Evolutionary conservation across 306 rosid species (phyloP).

Genomic region (Begonia peltatifolia): DNA sequence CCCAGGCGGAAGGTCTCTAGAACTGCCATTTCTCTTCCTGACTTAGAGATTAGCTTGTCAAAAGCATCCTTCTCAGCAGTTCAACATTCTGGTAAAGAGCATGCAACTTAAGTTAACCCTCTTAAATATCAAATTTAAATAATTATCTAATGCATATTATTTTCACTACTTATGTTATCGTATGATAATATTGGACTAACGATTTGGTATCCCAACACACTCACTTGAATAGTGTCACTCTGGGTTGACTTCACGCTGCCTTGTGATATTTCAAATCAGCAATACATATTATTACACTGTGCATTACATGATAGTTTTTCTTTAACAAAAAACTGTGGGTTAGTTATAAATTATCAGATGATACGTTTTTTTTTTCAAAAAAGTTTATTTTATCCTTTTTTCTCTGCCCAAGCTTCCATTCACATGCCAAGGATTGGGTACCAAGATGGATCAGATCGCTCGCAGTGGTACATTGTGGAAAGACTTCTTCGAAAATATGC

Average conservation of each 20-base stretch:
- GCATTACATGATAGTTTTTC: too few relatives aligned
- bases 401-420: slow-evolving; percentile 42
- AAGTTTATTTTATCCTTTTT: slow-evolving; percentile 1
- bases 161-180: too few relatives aligned
- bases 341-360: too few relatives aligned
- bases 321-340: too few relatives aligned
- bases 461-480: slow-evolving; percentile 86
- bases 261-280: not conserved
- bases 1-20: slow-evolving; percentile 71
- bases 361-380: too few relatives aligned
- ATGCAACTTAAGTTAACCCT: too few relatives aligned
- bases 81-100: slow-evolving; percentile 43
- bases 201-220: too few relatives aligned
- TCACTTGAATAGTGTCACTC: too few relatives aligned
- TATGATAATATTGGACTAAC: too few relatives aligned
- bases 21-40: slow-evolving; percentile 52
- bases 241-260: too few relatives aligned
- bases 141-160: too few relatives aligned
- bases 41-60: slow-evolving; percentile 55
- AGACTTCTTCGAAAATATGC: slow-evolving; percentile 85
- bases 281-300: not conserved
- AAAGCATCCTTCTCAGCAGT: slow-evolving; percentile 68
- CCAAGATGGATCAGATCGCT: slow-evolving; percentile 86
- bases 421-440: slow-evolving; percentile 96
- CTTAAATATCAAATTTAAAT: too few relatives aligned